Evolutionary conservation across 2,329 filamentous ascomycete species (phyloP), one percentile per base, ranked within the genome.

Genomic region (Sporothrix inflata): DNA sequence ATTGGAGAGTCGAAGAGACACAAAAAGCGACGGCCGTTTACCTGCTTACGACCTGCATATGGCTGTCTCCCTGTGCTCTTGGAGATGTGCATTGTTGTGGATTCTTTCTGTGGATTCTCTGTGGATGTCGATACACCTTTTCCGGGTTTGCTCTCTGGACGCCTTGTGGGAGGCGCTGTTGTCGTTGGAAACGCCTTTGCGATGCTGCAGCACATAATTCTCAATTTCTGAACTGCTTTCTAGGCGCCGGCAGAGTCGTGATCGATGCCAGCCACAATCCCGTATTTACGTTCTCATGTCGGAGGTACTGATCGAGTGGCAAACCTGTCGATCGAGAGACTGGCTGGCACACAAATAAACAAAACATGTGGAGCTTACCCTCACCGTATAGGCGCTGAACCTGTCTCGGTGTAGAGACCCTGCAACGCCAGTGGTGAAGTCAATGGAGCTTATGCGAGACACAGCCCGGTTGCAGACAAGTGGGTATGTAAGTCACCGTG

Each of bases 241-340:
- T 67, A 30, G 42, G 19, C 45, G 27, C 19, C 38, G 24, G 11
- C 30, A 19, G 30, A 24, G 11, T 21, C 11, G 2, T 12, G 21
- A 30, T 19, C 11, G 45, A 38, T 27, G n/a, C 66, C n/a, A 42
- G 30, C 65, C 60, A 45, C 34, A 65, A 24, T n/a, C 21, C 24
- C 60, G 60, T 71, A 71, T 24, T 67, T 68, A 68, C 63, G 63
- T 45, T 8, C 51, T 60, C n/a, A 11, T 40, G 11, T 71, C 63
- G 70, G 70, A 51, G 38, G 40, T 61, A 61, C 24, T 19, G 24
- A 6, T 24, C 42, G 45, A 49, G 63, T 8, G 4, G n/a, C 12
- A 63, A 3, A 6, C 19, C 27, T 63, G n/a, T 16, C 4, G 7
- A 24, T 24, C n/a, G n/a, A 19, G 57, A 42, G n/a, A 2, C 34